These are phyloP conservation scores for Hyaloscypha variabilis DNA, from an alignment of 495 filamentous ascomycete species.

Conservation along the genomic window DNA sequence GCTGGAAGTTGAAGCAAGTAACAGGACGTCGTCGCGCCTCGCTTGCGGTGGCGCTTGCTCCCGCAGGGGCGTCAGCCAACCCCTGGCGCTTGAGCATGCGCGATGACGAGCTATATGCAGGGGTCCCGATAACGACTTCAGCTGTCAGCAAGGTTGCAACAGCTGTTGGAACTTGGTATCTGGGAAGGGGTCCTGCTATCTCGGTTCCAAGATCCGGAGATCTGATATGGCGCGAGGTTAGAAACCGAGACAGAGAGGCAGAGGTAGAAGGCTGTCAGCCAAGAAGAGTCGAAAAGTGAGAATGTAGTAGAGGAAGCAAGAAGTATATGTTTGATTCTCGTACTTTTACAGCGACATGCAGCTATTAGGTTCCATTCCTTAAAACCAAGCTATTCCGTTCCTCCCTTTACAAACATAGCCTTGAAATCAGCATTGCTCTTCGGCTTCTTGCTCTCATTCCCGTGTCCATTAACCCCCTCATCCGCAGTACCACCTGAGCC, in stretches of 20 bases:
- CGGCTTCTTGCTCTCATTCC: constrained; percentile 37
- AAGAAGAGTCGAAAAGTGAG: too few species aligned
- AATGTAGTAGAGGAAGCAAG: too few species aligned
- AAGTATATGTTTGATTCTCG: background rate
- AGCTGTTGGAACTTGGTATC: background rate
- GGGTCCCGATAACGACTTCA: background rate
- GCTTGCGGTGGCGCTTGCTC: background rate
- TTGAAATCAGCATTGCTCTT: constrained; percentile 93
- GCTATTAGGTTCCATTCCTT: constrained; percentile 22
- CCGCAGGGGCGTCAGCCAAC: background rate
- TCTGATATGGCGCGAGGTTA: too few species aligned
- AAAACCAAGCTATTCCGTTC: constrained; percentile 42
- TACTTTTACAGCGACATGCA: background rate
- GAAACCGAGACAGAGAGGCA: too few species aligned
- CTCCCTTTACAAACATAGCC: constrained; percentile 61
- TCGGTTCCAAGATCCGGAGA: background rate
- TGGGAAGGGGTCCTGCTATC: background rate
- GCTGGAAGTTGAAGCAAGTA: background rate
- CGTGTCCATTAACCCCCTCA: constrained; percentile 16
- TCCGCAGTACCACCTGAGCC: constrained; percentile 7
- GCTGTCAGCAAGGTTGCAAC: background rate
- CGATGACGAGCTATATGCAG: constrained; percentile 3
- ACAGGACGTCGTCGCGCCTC: background rate
- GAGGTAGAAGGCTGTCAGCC: too few species aligned
- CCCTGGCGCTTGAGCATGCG: constrained; percentile 12